Evolutionary conservation across 495 filamentous ascomycete genomes (phyloP).

Genomic region (Daldinia caldariorum): DNA sequence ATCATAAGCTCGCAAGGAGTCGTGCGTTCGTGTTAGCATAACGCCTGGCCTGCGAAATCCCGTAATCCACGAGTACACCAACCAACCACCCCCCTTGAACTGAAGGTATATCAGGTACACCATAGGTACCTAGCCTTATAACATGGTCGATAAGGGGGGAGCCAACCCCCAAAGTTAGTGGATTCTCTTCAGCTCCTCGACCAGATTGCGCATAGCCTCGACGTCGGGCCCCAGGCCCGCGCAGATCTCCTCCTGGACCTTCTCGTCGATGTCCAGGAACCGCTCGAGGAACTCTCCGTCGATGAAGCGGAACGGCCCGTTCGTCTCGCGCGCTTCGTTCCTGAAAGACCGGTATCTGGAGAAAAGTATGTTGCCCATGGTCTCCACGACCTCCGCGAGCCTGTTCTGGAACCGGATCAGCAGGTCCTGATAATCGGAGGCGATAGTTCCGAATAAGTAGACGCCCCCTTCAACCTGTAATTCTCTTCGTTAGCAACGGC

Average conservation of each 20-base stretch:
- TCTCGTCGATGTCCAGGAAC: conserved; percentile 76
- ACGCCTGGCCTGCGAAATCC: not conserved
- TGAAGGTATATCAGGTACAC: not conserved
- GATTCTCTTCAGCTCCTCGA: conserved; percentile 78
- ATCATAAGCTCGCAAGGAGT: not conserved
- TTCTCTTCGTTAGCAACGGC: conserved; percentile 40
- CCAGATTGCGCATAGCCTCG: conserved; percentile 74
- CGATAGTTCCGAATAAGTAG: conserved; percentile 85
- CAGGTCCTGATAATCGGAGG: conserved; percentile 73
- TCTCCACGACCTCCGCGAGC: conserved; percentile 68
- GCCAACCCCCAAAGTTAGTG: conserved; percentile 55
- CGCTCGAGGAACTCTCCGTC: conserved; percentile 91
- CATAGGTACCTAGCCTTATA: no score
- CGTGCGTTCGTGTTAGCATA: not conserved
- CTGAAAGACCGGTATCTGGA: conserved; percentile 80
- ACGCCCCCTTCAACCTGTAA: conserved; percentile 86
- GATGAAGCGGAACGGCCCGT: conserved; percentile 86
- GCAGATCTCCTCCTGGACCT: conserved; percentile 72
- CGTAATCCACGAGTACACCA: conserved; percentile 2
- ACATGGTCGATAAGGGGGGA: not conserved
- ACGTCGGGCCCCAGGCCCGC: conserved; percentile 69
- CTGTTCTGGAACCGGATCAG: conserved; percentile 83
- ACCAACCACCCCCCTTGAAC: not conserved
- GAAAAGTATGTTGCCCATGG: conserved; percentile 77
- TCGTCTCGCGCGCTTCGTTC: conserved; percentile 71